Conservation (phyloP, 1,139 yeast genomes). For the Hansenula lynferdii region DNA sequence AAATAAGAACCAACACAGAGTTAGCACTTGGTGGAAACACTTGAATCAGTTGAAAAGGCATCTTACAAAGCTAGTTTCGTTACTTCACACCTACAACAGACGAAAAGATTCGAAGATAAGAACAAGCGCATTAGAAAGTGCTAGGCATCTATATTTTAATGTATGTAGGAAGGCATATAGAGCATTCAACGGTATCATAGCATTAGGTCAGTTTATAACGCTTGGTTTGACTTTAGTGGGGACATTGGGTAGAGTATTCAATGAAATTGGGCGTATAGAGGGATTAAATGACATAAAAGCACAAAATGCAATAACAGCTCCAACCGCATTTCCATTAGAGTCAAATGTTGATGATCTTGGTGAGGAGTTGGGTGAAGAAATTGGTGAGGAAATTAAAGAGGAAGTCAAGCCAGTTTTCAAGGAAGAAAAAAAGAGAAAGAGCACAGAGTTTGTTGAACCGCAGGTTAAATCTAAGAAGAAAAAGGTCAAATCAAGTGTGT, state of each 20-base stretch:
- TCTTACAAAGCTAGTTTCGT: slow-evolving; percentile 35
- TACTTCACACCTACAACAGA: slow-evolving; percentile 13
- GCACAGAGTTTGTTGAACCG: neutral
- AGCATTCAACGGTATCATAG: slow-evolving; percentile 62
- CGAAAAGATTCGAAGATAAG: slow-evolving; percentile 2
- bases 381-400: slow-evolving; percentile 14
- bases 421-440: slow-evolving; percentile 2
- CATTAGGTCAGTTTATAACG: slow-evolving; percentile 73
- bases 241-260: slow-evolving; percentile 42
- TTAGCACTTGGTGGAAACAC: slow-evolving; percentile 71
- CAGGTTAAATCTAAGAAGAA: slow-evolving; percentile 4
- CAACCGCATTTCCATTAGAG: too few relatives aligned
- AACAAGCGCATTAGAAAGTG: slow-evolving; percentile 22
- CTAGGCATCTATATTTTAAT: slow-evolving; percentile 34
- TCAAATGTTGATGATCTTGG: slow-evolving; percentile 4
- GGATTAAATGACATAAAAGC: slow-evolving; percentile 10
- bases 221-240: slow-evolving; percentile 72
- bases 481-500: too few relatives aligned
- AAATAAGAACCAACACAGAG: slow-evolving; percentile 73
- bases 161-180: slow-evolving; percentile 49
- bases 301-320: slow-evolving; percentile 14
- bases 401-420: slow-evolving; percentile 4
- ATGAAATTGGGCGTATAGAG: slow-evolving; percentile 10
- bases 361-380: slow-evolving; percentile 23
- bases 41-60: slow-evolving; percentile 61